Evolutionary conservation across 768 basidiomycete genomes (phyloP), one percentile per base, ranked within the genome.

Genomic region (Mycena rebaudengoi): DNA sequence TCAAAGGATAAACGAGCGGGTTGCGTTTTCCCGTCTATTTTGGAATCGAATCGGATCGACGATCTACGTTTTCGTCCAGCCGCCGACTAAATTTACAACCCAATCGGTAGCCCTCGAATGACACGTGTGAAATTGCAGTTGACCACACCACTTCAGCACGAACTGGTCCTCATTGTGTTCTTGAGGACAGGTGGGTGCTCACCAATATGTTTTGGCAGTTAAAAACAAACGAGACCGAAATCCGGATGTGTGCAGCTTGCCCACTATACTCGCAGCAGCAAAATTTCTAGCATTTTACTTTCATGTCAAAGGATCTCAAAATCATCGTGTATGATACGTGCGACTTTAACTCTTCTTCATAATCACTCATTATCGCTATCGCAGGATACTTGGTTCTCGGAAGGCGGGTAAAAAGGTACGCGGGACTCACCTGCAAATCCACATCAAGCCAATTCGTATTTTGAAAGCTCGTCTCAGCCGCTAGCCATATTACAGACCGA

Each of bases 351-450:
- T 32, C 41, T 43, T 29, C 16, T 0, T 55, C 28, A 11, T 18
- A 7, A 6, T 29, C 39, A 6, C 14, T 44, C n/a, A 43, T 16
- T 10, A 25, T 20, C 26, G 13, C 26, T 39, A 44, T 55, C 23
- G 53, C 41, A 55, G 53, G n/a, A 20, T 55, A 29, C 20, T 55
- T 32, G 53, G 53, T 55, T 55, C 53, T 55, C 53, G 41, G 16
- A 55, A 55, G 53, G 53, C 53, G 28, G 53, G 53, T 8, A 55
- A 35, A 44, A 55, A 44, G 53, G 53, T 55, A 32, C 33, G 28
- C 14, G 28, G 28, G 29, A 43, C 41, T 55, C 30, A 18, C 18
- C 13, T 55, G 37, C 26, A 44, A 32, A 55, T 55, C 11, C 26
- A 30, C 28, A 44, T 30, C 20, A 16, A 21, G 28, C 30, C 12